Base-by-base conservation (phyloP, 2,329 filamentous ascomycete genomes). In the Monascus ruber region DNA sequence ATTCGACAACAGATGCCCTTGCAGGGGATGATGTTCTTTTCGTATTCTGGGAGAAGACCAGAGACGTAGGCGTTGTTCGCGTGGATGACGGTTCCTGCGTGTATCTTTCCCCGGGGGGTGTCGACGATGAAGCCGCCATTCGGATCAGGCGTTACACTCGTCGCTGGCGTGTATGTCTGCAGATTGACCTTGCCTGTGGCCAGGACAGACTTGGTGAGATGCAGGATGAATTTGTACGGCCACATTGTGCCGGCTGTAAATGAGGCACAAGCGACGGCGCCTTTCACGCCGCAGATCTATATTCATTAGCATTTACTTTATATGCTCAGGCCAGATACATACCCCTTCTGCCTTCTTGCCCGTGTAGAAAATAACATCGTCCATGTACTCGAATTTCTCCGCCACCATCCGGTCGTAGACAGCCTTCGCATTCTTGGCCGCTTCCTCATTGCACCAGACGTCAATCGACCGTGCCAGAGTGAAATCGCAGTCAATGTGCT, bases 11-110 rank as follows among this genome's bases (percentile, higher is more conserved):
- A 63, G 9, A 64, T 55, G 0, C 84, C 86, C n/a, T 83, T 72
- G 7, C 82, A 79, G 0, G 88, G 88, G 1, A 88, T 76, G 44
- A 94, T 82, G 10, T 87, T 70, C 45, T 80, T 76, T 2, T 73
- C 68, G 49, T 93, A 81, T 28, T 66, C 57, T 0, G 85, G 84
- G 1, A 93, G 64, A 6, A 94, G 69, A 42, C 80, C 74, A 1
- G 83, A 85, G 0, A 85, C 87, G 59, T 94, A 93, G 3, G 71
- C 88, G 54, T 94, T 94, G 1, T 84, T 89, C 5, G 85, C 83
- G 17, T 94, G 73, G 11, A 94, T 71, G 24, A 94, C 76, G 28
- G 77, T 73, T 2, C 65, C 62, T 0, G 85, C 71, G 0, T 59
- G 59, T 42, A 93, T 72, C 35, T 62, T 67, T 25, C 87, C 87